Evolutionary conservation across 495 filamentous ascomycete genomes (phyloP).

Genomic region (Baudoinia panamericana): DNA sequence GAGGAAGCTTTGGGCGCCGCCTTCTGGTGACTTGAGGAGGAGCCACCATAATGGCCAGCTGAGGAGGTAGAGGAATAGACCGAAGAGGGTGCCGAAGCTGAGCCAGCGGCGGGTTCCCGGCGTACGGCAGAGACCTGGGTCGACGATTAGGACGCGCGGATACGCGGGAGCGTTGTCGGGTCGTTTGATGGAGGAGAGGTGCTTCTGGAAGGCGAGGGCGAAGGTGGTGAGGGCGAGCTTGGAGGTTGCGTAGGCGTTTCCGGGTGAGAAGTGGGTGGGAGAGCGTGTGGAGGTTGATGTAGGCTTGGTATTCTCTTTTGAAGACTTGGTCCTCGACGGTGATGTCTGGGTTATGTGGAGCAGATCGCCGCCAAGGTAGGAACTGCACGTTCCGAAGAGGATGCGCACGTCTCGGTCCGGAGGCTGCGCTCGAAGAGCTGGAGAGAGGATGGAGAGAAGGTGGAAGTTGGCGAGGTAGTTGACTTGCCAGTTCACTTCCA

Average conservation of each 20-base stretch:
- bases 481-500: constrained; percentile 82
- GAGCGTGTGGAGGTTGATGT: not conserved
- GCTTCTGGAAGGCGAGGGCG: constrained; percentile 76
- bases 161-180: constrained; percentile 73
- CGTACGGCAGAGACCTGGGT: constrained; percentile 73
- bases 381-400: constrained; percentile 71
- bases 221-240: constrained; percentile 85
- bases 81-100: constrained; percentile 69
- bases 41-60: constrained; percentile 76
- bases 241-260: constrained; percentile 60
- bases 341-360: constrained; percentile 15
- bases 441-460: constrained; percentile 75
- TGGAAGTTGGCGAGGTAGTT: constrained; percentile 97
- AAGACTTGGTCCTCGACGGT: not conserved
- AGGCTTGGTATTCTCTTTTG: constrained; percentile 1
- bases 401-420: constrained; percentile 86
- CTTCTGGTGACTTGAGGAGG: constrained; percentile 65
- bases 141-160: constrained; percentile 65
- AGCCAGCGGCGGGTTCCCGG: constrained; percentile 79
- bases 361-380: constrained; percentile 60
- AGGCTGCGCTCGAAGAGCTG: constrained; percentile 77
- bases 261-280: constrained; percentile 22
- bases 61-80: constrained; percentile 62
- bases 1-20: constrained; percentile 78
- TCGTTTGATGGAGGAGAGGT: constrained; percentile 64